A percentile compares a stretch with the other conserved stretches of the same genome.
Evolutionary conservation across 2,329 filamentous ascomycete genomes (phyloP).

Genomic region (Colletotrichum chrysophilum): DNA sequence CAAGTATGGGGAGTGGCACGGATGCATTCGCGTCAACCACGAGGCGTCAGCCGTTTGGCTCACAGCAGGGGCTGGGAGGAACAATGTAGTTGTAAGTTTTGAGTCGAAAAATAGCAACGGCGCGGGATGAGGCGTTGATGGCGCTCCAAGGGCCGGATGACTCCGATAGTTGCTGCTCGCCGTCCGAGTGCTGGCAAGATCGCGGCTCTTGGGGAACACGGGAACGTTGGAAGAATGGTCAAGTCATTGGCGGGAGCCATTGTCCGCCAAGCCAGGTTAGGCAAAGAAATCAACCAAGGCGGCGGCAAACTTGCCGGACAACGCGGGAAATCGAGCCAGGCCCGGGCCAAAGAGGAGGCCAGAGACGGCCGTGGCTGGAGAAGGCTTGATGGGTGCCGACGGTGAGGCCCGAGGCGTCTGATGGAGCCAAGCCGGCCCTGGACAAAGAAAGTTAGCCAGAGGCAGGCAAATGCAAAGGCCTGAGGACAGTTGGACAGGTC

Average conservation of each 20-base stretch:
- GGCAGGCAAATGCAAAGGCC: background rate
- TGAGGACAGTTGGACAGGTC: background rate
- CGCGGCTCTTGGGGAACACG: background rate
- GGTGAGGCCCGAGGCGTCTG: background rate
- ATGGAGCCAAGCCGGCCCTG: background rate
- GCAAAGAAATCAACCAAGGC: background rate
- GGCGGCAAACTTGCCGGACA: background rate
- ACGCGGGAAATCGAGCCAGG: background rate
- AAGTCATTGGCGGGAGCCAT: background rate
- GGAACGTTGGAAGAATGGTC: background rate
- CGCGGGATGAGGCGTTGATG: background rate
- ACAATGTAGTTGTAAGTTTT: background rate
- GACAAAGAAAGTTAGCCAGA: background rate
- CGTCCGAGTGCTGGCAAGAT: background rate
- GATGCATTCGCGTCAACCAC: background rate
- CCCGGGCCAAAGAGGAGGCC: background rate
- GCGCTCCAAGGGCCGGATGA: background rate
- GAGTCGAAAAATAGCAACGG: background rate
- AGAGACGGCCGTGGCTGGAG: background rate
- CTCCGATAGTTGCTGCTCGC: background rate
- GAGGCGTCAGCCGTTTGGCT: background rate
- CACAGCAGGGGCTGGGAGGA: background rate
- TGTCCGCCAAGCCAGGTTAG: background rate
- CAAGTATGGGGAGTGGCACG: background rate
- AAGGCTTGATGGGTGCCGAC: background rate